These are phyloP conservation scores for Chlamydomonas urium DNA, from an alignment of 139 green algal species.

Conservation along the genomic window DNA sequence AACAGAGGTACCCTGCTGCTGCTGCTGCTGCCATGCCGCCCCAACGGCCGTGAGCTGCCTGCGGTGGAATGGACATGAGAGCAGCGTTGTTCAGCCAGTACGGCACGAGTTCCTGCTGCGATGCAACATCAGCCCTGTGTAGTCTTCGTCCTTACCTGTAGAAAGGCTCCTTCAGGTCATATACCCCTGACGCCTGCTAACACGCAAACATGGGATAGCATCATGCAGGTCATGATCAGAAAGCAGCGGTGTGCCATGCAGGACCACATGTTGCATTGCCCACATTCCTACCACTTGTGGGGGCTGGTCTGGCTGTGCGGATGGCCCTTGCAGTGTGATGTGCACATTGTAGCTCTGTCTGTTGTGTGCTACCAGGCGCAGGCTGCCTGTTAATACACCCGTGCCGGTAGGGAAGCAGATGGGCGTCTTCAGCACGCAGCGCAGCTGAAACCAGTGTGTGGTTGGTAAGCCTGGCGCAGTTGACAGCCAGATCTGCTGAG, in stretches of 20 bases:
- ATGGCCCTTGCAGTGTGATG: slow-evolving; percentile 54
- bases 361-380: slow-evolving; percentile 66
- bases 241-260: neutral
- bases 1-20: too few species aligned
- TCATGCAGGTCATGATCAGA: too few species aligned
- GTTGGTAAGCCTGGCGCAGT: slow-evolving; percentile 87
- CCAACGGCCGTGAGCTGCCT: too few species aligned
- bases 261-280: neutral
- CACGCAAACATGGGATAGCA: neutral
- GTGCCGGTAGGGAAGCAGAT: slow-evolving; percentile 34
- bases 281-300: slow-evolving; percentile 34
- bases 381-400: slow-evolving; percentile 44
- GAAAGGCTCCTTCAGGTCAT: slow-evolving; percentile 90
- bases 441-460: slow-evolving; percentile 88
- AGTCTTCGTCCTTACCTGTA: too few species aligned
- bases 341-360: slow-evolving; percentile 79
- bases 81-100: neutral
- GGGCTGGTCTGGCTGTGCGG: slow-evolving; percentile 28
- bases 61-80: neutral
- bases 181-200: slow-evolving; percentile 39
- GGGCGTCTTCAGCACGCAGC: slow-evolving; percentile 71
- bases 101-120: slow-evolving; percentile 18
- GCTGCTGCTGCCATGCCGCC: too few species aligned
- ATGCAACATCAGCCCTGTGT: too few species aligned
- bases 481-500: slow-evolving; percentile 70